phyloP scores from a whole-genome alignment of 352 stramenopile genomes.

The Plasmopara halstedii region DNA sequence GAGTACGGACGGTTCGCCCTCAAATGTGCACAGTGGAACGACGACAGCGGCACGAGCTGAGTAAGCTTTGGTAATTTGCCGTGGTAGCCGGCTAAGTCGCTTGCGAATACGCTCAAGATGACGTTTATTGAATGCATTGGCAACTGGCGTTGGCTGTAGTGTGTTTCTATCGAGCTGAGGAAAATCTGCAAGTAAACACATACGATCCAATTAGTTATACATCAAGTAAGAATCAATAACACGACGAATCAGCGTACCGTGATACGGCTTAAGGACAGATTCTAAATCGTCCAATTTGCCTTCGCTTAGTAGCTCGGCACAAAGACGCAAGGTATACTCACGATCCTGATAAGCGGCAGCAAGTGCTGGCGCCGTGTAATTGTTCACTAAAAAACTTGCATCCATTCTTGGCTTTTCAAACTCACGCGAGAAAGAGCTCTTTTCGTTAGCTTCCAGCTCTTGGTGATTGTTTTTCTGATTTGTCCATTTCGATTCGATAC shows the following conservation, averaged over 20 bases:
- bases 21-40: constrained; percentile 94
- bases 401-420: constrained; percentile 69
- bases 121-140: constrained; percentile 71
- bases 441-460: constrained; percentile 14
- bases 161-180: constrained; percentile 28
- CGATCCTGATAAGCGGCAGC: constrained; percentile 93
- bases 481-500: constrained; percentile 1
- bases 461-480: neutral
- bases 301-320: constrained; percentile 61
- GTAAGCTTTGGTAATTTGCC: constrained; percentile 91
- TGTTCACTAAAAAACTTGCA: constrained; percentile 87
- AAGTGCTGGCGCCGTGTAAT: constrained; percentile 94
- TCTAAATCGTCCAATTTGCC: constrained; percentile 68
- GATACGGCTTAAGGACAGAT: constrained; percentile 67
- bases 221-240: neutral
- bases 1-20: constrained; percentile 91
- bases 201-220: neutral
- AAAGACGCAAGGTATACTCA: constrained; percentile 74
- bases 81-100: constrained; percentile 90
- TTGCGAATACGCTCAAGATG: constrained; percentile 93
- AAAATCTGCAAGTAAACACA: constrained; percentile 30
- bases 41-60: constrained; percentile 90
- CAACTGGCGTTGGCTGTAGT: constrained; percentile 39
- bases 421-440: constrained; percentile 44
- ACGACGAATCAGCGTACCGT: constrained; percentile 22